These are phyloP conservation scores for Arxiozyma bovina DNA, from an alignment of 1,139 yeast genomes.

Conservation along the genomic window DNA sequence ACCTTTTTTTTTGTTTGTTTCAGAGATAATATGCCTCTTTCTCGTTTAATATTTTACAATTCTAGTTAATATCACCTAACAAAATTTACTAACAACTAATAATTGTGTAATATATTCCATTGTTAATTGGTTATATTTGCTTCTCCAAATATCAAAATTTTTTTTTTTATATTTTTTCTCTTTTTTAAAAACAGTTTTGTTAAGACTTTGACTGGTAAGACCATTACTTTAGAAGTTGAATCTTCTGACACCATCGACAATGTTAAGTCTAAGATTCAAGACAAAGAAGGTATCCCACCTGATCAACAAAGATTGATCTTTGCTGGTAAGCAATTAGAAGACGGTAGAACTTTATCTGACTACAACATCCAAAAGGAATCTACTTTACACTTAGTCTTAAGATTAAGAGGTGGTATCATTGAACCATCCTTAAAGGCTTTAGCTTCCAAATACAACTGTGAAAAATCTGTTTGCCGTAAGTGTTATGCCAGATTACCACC, in stretches of 20 bases:
- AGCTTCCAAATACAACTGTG: slow-evolving; percentile 99
- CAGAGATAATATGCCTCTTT: not conserved
- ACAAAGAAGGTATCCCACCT: slow-evolving; percentile 92
- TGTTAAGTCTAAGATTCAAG: slow-evolving; percentile 88
- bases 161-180: not conserved
- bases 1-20: not conserved
- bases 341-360: slow-evolving; percentile 86
- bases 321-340: slow-evolving; percentile 92
- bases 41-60: not conserved
- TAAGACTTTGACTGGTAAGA: slow-evolving; percentile 81
- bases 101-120: not conserved
- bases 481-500: slow-evolving; percentile 99
- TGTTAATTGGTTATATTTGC: not conserved
- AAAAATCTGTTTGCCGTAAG: slow-evolving; percentile 97
- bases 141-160: not conserved
- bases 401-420: slow-evolving; percentile 95
- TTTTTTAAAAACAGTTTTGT: slow-evolving; percentile 49
- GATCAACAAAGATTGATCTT: slow-evolving; percentile 90
- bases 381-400: slow-evolving; percentile 75
- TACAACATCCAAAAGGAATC: slow-evolving; percentile 95
- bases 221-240: slow-evolving; percentile 89
- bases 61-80: not conserved
- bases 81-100: not conserved
- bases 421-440: slow-evolving; percentile 99
- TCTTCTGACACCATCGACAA: slow-evolving; percentile 92